These are phyloP conservation scores for Exutisphaerella laricina DNA, from an alignment of 2,329 filamentous ascomycete genomes.

Conservation along the genomic window DNA sequence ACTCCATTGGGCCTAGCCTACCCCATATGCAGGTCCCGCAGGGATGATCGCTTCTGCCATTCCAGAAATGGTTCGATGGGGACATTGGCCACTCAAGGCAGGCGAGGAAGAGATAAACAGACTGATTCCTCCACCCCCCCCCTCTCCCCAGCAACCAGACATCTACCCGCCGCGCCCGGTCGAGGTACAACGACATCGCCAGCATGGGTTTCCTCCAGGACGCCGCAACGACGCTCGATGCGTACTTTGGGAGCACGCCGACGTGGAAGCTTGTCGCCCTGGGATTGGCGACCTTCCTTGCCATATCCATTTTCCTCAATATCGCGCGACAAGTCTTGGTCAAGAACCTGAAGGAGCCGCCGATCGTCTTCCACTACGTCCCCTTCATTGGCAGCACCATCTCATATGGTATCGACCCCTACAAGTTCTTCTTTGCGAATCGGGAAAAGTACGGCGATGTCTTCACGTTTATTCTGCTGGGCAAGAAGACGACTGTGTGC, in stretches of 20 bases:
- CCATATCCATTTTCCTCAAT: constrained; percentile 64
- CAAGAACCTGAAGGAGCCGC: constrained; percentile 62
- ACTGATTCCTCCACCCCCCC: too few species aligned
- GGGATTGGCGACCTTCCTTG: constrained; percentile 45
- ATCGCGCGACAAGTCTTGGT: constrained; percentile 68
- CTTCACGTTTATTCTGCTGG: constrained; percentile 83
- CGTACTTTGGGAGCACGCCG: constrained; percentile 18
- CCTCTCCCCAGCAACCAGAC: too few species aligned
- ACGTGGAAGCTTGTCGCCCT: constrained; percentile 43
- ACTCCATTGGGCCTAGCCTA: too few species aligned
- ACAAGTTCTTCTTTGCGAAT: constrained; percentile 70
- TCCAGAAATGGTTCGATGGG: too few species aligned
- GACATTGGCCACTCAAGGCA: too few species aligned
- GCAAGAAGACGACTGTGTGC: constrained; percentile 83
- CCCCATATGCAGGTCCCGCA: too few species aligned
- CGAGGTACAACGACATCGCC: not conserved
- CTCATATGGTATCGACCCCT: constrained; percentile 91
- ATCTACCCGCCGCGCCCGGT: too few species aligned
- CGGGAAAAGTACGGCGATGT: constrained; percentile 81
- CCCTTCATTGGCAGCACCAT: constrained; percentile 83
- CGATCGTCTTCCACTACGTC: constrained; percentile 60
- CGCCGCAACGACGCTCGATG: constrained; percentile 15
- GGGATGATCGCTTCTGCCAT: too few species aligned
- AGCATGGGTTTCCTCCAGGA: constrained; percentile 30
- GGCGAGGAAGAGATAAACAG: too few species aligned